Percentiles rank a stretch among this genome's conserved stretches.
These are phyloP conservation scores for Musa balbisiana DNA, from an alignment of 202 grass and related monocot species.

Conservation along the genomic window DNA sequence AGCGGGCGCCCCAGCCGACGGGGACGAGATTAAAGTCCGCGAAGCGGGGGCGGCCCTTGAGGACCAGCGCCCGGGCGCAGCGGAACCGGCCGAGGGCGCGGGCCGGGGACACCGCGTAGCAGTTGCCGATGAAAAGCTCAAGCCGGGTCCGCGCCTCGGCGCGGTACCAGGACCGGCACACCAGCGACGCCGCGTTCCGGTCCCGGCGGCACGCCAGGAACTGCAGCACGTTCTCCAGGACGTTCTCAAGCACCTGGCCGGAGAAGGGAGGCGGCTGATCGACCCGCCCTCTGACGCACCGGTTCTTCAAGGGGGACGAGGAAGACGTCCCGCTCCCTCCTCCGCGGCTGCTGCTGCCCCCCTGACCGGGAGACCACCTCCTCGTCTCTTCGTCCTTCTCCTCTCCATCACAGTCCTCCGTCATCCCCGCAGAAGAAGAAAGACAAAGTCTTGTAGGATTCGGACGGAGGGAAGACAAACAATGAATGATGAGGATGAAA, in stretches of 20 bases:
- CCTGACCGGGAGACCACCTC: conserved; percentile 25
- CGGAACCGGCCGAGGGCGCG: conserved; percentile 53
- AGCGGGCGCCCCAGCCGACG: conserved; percentile 54
- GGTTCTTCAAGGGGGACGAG: background rate
- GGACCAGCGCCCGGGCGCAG: conserved; percentile 14
- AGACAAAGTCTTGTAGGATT: background rate
- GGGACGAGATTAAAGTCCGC: conserved; percentile 85
- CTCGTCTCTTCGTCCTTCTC: background rate
- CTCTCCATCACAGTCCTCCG: conserved; percentile 12
- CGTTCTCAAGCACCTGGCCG: conserved; percentile 89
- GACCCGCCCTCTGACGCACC: conserved; percentile 24
- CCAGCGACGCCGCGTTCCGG: conserved; percentile 65
- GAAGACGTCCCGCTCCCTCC: too few species aligned
- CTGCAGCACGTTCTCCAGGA: conserved; percentile 96
- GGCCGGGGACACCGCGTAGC: conserved; percentile 56
- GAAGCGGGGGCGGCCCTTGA: conserved; percentile 77
- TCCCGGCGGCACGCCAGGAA: conserved; percentile 57
- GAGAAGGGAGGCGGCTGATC: conserved; percentile 42
- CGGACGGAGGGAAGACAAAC: background rate
- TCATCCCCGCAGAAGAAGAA: background rate
- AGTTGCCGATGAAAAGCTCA: conserved; percentile 61
- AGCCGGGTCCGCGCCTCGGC: conserved; percentile 63
- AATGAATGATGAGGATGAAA: background rate
- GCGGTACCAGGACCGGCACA: conserved; percentile 74
- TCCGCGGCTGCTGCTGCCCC: conserved; percentile 29